Percentiles rank a stretch among this genome's conserved stretches.
Conservation (phyloP, 192 early-diverging fungal species). For the Mortierella antarctica region DNA sequence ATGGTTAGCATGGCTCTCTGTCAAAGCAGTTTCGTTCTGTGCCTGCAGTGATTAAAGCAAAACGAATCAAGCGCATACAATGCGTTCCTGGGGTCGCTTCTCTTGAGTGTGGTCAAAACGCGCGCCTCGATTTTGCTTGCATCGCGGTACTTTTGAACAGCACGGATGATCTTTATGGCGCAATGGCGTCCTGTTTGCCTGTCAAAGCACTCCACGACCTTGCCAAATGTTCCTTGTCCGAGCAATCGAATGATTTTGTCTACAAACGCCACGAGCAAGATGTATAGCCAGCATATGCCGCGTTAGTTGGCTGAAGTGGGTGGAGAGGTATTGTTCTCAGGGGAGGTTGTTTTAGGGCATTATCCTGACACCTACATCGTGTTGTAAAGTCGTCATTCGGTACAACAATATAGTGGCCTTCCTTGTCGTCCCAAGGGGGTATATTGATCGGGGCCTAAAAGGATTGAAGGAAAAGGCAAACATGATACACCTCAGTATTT, state of each 20-base stretch:
- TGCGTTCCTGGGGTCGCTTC: constrained; percentile 81
- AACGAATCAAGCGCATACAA: constrained; percentile 77
- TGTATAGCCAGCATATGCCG: not conserved
- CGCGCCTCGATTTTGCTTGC: constrained; percentile 90
- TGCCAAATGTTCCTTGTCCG: constrained; percentile 98
- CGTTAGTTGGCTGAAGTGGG: constrained; percentile 68
- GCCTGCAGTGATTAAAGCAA: not conserved
- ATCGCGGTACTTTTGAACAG: constrained; percentile 94
- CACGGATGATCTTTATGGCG: constrained; percentile 96
- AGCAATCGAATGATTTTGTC: constrained; percentile 86
- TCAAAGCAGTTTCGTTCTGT: no score
- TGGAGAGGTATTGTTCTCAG: not conserved
- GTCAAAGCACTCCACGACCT: constrained; percentile 91
- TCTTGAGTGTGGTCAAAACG: constrained; percentile 82
- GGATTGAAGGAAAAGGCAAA: not conserved
- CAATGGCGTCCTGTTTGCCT: constrained; percentile 60
- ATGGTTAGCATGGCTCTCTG: no score
- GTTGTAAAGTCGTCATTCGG: constrained; percentile 76
- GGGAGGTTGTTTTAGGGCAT: not conserved
- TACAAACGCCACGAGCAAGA: constrained; percentile 28
- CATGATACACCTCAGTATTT: not conserved
- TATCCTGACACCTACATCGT: constrained; percentile 68
- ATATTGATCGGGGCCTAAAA: constrained; percentile 18
- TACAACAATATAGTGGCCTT: constrained; percentile 90
- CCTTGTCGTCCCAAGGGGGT: constrained; percentile 84